Evolutionary conservation across 2,329 filamentous ascomycete species (phyloP).

Genomic region (Colletotrichum orchidophilum): DNA sequence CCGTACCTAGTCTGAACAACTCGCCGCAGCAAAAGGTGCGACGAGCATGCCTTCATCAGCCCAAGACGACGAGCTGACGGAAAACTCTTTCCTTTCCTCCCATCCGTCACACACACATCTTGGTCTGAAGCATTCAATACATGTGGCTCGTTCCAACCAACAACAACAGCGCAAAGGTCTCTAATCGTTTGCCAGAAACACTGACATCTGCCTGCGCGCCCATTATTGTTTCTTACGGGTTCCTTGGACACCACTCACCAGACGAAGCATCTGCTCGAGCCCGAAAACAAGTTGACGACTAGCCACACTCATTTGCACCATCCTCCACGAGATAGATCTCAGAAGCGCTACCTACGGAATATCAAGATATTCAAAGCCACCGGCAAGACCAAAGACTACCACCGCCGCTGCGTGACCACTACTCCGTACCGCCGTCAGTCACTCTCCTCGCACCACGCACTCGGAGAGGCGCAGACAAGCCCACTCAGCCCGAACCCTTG

Average conservation of each 20-base stretch:
- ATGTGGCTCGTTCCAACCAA: neutral
- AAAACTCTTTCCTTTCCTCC: neutral
- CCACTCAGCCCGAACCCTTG: constrained; percentile 11
- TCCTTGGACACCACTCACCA: neutral
- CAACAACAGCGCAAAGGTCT: neutral
- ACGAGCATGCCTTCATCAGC: neutral
- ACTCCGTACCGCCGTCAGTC: neutral
- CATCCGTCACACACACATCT: neutral
- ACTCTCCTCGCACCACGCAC: neutral
- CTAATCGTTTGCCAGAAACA: neutral
- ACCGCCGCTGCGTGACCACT: neutral
- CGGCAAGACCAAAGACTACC: neutral
- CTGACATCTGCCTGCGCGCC: neutral
- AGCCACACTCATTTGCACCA: neutral
- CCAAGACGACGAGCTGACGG: neutral
- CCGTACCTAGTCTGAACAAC: neutral
- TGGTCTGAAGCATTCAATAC: neutral
- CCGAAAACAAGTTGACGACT: neutral
- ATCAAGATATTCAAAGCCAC: neutral
- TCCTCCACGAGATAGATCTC: neutral
- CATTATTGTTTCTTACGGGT: neutral
- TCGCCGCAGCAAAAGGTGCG: neutral
- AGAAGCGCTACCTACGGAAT: neutral
- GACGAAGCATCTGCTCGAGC: neutral
- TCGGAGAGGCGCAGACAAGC: constrained; percentile 5